These are phyloP conservation scores for Epichloe sibirici DNA, from an alignment of 2,329 filamentous ascomycete species.

Conservation along the genomic window DNA sequence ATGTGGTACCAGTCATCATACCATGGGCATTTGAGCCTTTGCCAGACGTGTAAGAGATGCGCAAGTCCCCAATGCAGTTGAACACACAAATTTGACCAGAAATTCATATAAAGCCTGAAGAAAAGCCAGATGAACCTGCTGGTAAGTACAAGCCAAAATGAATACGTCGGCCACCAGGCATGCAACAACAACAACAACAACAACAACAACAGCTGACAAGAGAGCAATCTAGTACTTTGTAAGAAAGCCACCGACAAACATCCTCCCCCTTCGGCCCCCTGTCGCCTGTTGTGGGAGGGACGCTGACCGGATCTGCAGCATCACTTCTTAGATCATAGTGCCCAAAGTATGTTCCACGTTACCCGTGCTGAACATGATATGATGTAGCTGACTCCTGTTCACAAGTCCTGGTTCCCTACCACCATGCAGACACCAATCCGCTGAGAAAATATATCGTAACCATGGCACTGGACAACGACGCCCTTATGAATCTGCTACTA, in stretches of 20 bases:
- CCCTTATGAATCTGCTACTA: constrained; percentile 64
- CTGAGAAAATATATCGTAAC: constrained; percentile 37
- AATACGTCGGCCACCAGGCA: neutral
- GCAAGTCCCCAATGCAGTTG: neutral
- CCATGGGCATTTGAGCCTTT: constrained; percentile 35
- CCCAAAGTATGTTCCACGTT: constrained; percentile 32
- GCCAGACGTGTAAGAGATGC: constrained; percentile 25
- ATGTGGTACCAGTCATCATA: constrained; percentile 49
- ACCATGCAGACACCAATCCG: constrained; percentile 40
- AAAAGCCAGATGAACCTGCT: constrained; percentile 73
- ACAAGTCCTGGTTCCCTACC: constrained; percentile 34
- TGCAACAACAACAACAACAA: neutral
- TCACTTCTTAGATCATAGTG: constrained; percentile 68
- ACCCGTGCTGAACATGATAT: neutral
- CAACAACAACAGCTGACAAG: neutral
- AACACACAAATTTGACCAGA: neutral
- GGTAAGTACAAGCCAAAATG: constrained; percentile 17
- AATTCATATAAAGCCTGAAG: constrained; percentile 2
- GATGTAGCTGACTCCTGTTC: constrained; percentile 23
- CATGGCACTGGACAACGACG: constrained; percentile 56
- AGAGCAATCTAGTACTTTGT: constrained; percentile 32
- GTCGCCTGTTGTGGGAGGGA: neutral
- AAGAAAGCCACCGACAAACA: constrained; percentile 12
- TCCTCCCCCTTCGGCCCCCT: neutral
- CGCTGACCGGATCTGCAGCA: constrained; percentile 20